Base-by-base conservation (phyloP, 768 basidiomycete species). In the Grammothele lineata region DNA sequence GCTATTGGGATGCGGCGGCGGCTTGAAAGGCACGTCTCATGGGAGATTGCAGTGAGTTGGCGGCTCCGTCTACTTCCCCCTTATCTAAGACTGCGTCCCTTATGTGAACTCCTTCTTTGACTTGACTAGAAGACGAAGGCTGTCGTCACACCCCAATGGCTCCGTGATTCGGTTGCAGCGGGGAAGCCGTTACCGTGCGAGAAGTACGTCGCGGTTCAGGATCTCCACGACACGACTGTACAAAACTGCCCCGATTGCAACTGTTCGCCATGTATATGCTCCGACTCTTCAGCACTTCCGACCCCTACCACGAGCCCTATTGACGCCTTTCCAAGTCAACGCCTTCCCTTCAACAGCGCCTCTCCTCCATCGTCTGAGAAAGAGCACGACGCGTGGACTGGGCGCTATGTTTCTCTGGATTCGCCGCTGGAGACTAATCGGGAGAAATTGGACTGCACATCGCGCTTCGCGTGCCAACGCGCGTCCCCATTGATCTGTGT, bases 141-240 rank as follows among this genome's bases (percentile, higher is more conserved):
- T 0, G 74, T 89, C 19, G 85, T 91, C 10, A 81, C 75, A 2
- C 85, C 86, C 1, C 68, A 77, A 25, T 91, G 87, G 88, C 71
- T 91, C 15, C 70, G 63, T 25, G 75, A 84, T 47, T 85, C 83
- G 3, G 64, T 80, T 15, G 57, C 63, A 21, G 64, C 69, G 35
- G 69, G 72, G 1, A 66, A 57, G 14, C 57, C 69, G 0, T 64
- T 81, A 3, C 75, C 82, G 0, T 87, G 68, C 49, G 74, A 68
- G 1, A 64, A 70, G 30, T 89, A 83, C 59, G 70, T 76, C 32
- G 84, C 83, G 2, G 45, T 89, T 10, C 54, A 62, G 9, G 74
- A 78, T 48, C 63, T 83, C 35, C 70, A 67, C 18, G 65, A 77
- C 7, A 68, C 74, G 48, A 78, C 75, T 0, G 63, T 62, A n/a